A percentile compares a stretch with the other conserved stretches of the same genome.
Conservation (phyloP, 305 asterid species). For the Plantago coronopus region DNA sequence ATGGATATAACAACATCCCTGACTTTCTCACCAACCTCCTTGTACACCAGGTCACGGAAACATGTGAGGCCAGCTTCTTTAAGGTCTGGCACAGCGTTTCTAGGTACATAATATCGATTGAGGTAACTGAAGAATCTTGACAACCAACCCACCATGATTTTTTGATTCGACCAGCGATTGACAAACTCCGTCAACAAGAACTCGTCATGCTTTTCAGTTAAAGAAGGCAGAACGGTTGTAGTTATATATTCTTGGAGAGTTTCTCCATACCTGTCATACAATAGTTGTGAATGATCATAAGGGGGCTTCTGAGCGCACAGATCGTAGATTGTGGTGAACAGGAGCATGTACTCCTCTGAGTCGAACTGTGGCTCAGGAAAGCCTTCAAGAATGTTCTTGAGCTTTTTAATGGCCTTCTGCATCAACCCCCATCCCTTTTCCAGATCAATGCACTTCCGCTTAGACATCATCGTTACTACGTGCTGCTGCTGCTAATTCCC, state of each 20-base stretch:
- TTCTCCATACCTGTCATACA: slow-evolving; percentile 70
- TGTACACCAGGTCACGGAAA: slow-evolving; percentile 73
- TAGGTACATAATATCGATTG: slow-evolving; percentile 72
- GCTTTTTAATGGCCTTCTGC: slow-evolving; percentile 69
- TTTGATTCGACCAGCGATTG: slow-evolving; percentile 74
- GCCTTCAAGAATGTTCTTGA: slow-evolving; percentile 69
- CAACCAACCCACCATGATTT: slow-evolving; percentile 82
- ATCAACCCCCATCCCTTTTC: slow-evolving; percentile 78
- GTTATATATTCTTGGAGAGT: slow-evolving; percentile 62
- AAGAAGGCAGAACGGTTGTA: slow-evolving; percentile 60
- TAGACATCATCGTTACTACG: slow-evolving; percentile 43
- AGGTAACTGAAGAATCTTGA: slow-evolving; percentile 76
- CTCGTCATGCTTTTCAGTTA: slow-evolving; percentile 77
- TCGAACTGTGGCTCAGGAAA: slow-evolving; percentile 69
- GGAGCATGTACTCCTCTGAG: slow-evolving; percentile 69
- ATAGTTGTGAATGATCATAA: slow-evolving; percentile 75
- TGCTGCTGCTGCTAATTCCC: too few relatives aligned
- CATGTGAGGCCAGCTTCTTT: slow-evolving; percentile 76
- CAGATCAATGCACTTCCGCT: slow-evolving; percentile 51
- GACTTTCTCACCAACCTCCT: slow-evolving; percentile 59
- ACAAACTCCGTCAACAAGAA: slow-evolving; percentile 78
- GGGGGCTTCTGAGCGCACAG: slow-evolving; percentile 92
- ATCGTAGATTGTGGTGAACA: slow-evolving; percentile 65
- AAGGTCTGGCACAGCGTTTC: slow-evolving; percentile 72
- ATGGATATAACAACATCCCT: slow-evolving; percentile 77